A percentile compares a stretch with the other conserved stretches of the same genome.
These are phyloP conservation scores for Mycena alexandri DNA, from an alignment of 768 basidiomycete genomes.

Conservation along the genomic window DNA sequence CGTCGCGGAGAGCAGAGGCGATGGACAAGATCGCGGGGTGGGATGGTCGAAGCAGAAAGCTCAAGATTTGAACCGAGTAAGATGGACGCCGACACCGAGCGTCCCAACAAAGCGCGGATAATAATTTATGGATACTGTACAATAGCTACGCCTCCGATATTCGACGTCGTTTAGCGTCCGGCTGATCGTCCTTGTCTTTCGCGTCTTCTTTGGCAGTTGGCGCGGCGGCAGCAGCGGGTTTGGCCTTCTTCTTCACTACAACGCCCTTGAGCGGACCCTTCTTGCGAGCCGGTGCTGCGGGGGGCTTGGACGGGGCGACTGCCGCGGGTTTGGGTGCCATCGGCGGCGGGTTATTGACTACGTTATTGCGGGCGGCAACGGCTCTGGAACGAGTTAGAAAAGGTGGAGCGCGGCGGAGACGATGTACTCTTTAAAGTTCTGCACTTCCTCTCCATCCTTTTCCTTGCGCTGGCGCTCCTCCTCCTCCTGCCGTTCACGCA, in stretches of 20 bases:
- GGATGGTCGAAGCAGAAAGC: constrained; percentile 65
- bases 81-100: constrained; percentile 86
- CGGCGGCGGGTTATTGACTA: constrained; percentile 60
- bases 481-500: constrained; percentile 79
- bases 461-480: constrained; percentile 83
- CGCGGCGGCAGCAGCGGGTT: constrained; percentile 47
- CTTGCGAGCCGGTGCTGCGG: constrained; percentile 54
- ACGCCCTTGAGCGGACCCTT: constrained; percentile 85
- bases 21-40: constrained; percentile 72
- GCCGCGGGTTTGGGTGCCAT: constrained; percentile 48
- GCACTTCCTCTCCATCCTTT: constrained; percentile 84
- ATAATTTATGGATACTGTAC: constrained; percentile 29
- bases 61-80: constrained; percentile 71
- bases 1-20: constrained; percentile 73
- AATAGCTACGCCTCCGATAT: constrained; percentile 48
- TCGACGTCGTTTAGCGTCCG: constrained; percentile 72
- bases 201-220: constrained; percentile 26
- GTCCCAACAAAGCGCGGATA: constrained; percentile 50
- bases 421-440: constrained; percentile 79
- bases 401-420: constrained; percentile 7
- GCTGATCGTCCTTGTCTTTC: constrained; percentile 45
- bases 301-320: constrained; percentile 44
- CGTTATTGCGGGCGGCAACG: constrained; percentile 77
- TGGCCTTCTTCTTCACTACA: constrained; percentile 81
- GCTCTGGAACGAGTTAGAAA: constrained; percentile 50